These are phyloP conservation scores for Tetramitus jugosus DNA, from an alignment of 208 protist genomes.

Conservation along the genomic window DNA sequence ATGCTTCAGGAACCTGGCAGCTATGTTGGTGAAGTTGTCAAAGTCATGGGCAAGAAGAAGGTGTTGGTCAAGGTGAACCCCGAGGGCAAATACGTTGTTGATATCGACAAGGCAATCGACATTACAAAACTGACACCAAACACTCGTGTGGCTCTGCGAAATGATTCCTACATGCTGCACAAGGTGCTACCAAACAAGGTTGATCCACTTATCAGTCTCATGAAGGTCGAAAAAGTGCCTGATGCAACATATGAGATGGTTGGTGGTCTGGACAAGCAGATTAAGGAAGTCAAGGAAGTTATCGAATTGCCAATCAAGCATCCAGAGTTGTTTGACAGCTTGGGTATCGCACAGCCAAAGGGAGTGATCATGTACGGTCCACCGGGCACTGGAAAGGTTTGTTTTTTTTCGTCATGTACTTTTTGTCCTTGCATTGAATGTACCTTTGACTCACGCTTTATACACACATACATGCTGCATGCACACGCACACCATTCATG, in stretches of 20 bases:
- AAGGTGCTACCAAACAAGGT: conserved; percentile 96
- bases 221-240: conserved; percentile 99
- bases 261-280: conserved; percentile 97
- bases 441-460: not conserved
- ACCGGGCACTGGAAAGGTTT: conserved; percentile 79
- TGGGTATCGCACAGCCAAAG: conserved; percentile 99
- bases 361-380: conserved; percentile 96
- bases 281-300: conserved; percentile 96
- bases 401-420: too few species aligned
- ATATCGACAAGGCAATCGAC: conserved; percentile 92
- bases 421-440: too few species aligned
- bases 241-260: conserved; percentile 99
- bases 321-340: conserved; percentile 98
- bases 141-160: conserved; percentile 91
- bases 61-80: conserved; percentile 90
- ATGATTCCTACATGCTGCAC: conserved; percentile 90
- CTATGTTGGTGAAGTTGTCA: conserved; percentile 97
- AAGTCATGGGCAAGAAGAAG: conserved; percentile 95
- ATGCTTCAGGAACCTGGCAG: conserved; percentile 92
- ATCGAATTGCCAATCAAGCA: conserved; percentile 97
- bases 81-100: conserved; percentile 97
- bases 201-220: conserved; percentile 96
- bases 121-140: conserved; percentile 79
- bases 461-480: conserved; percentile 20
- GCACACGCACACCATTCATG: conserved; percentile 43